A percentile compares a stretch with the other conserved stretches of the same genome.
These are phyloP conservation scores for Hymenochaete sp. DNA, from an alignment of 1,284 basidiomycete species.

Conservation along the genomic window DNA sequence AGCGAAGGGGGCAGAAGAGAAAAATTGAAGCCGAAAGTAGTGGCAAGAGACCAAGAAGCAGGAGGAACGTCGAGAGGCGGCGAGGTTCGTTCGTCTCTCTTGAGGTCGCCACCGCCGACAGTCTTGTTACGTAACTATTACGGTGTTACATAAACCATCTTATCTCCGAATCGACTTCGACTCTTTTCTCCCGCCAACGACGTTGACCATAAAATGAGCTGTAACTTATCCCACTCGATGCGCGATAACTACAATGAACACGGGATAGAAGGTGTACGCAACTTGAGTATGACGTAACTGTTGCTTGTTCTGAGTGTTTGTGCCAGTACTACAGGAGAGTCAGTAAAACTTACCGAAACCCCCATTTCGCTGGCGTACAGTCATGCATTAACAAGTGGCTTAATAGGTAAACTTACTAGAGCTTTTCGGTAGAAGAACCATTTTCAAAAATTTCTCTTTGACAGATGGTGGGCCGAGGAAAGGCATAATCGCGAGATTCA, in stretches of 20 bases:
- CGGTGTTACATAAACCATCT: too few relatives aligned
- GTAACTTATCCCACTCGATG: conserved; percentile 57
- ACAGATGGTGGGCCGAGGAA: conserved; percentile 36
- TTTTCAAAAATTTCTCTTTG: conserved; percentile 23
- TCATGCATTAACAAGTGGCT: conserved; percentile 47
- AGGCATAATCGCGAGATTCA: conserved; percentile 20
- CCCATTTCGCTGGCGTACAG: conserved; percentile 61
- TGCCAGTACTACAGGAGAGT: conserved; percentile 43
- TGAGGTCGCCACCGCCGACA: too few relatives aligned
- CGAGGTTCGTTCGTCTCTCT: too few relatives aligned
- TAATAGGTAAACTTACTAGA: conserved; percentile 31
- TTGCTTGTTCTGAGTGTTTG: too few relatives aligned
- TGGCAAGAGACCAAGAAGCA: too few relatives aligned
- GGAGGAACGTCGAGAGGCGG: too few relatives aligned
- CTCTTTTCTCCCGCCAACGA: too few relatives aligned
- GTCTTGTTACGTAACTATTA: too few relatives aligned
- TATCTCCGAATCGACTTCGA: too few relatives aligned
- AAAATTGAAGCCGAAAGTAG: too few relatives aligned
- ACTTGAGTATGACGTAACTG: conserved; percentile 2
- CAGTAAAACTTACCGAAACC: conserved; percentile 59
- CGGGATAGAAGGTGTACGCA: conserved; percentile 52
- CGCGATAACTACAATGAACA: conserved; percentile 57
- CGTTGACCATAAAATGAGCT: conserved; percentile 27
- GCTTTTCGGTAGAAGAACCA: conserved; percentile 20
- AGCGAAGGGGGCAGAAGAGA: too few relatives aligned